These are phyloP conservation scores for Rugonectria rugulosa DNA, from an alignment of 2,329 filamentous ascomycete genomes.

Conservation along the genomic window DNA sequence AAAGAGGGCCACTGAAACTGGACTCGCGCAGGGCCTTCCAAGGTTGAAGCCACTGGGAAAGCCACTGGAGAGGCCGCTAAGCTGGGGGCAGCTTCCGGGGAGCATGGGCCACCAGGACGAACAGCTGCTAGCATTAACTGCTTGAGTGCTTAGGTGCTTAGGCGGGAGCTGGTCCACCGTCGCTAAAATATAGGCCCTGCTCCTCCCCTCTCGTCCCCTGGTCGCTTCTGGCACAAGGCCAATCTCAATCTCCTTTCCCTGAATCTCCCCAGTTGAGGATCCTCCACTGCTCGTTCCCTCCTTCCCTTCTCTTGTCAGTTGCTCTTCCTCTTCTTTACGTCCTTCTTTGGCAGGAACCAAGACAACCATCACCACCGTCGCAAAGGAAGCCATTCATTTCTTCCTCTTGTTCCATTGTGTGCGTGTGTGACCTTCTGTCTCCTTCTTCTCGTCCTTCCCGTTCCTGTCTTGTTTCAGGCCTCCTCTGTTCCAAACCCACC, in stretches of 20 bases:
- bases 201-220: neutral
- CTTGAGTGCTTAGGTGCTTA: too few species aligned
- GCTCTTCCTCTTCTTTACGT: neutral
- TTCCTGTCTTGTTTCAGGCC: neutral
- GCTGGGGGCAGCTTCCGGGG: too few species aligned
- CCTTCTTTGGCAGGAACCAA: neutral
- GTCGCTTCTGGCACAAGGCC: constrained; percentile 10
- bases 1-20: neutral
- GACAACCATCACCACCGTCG: neutral
- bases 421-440: neutral
- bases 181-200: neutral
- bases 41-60: too few species aligned
- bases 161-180: neutral
- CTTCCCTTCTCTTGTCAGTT: neutral
- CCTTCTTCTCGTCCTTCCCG: neutral
- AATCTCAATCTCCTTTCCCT: constrained; percentile 14
- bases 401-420: neutral
- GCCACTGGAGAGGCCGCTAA: too few species aligned
- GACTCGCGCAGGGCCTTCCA: too few species aligned
- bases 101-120: too few species aligned
- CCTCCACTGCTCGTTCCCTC: neutral
- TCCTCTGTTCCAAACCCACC: neutral
- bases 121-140: too few species aligned
- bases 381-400: neutral
- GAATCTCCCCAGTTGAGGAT: neutral